Conservation (phyloP, 108 stramenopile genomes). For the Schizochytrium sp. region DNA sequence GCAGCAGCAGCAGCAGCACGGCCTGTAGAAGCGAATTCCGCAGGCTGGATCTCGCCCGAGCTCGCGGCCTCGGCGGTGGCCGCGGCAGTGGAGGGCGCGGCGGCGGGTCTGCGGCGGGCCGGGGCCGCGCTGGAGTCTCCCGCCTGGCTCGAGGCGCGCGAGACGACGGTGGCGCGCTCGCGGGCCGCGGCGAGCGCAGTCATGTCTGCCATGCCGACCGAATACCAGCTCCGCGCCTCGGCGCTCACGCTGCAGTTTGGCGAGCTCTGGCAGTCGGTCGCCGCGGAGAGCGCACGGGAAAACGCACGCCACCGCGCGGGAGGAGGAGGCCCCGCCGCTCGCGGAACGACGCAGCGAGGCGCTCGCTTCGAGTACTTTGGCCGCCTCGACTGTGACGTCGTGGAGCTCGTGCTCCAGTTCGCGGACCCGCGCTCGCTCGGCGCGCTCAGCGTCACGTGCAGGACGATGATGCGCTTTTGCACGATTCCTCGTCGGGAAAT, state of each 20-base stretch:
- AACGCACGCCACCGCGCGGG: no score
- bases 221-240: not conserved
- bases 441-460: not conserved
- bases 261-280: slow-evolving; percentile 4
- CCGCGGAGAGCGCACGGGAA: not conserved
- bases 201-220: not conserved
- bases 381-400: not conserved
- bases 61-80: not conserved
- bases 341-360: not conserved
- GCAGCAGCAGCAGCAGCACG: no score
- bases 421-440: not conserved
- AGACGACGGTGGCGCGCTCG: not conserved
- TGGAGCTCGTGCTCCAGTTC: not conserved
- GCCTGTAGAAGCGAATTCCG: no score
- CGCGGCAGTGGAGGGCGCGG: not conserved
- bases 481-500: not conserved
- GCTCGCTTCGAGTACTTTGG: not conserved
- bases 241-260: not conserved
- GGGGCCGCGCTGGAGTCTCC: not conserved
- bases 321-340: not conserved
- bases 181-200: not conserved
- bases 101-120: not conserved
- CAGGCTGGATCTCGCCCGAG: not conserved
- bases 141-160: not conserved
- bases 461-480: not conserved